Percentiles rank a stretch among this genome's conserved stretches.
phyloP scores from a whole-genome alignment of 352 stramenopile genomes.

The Globisporangium emineosum region DNA sequence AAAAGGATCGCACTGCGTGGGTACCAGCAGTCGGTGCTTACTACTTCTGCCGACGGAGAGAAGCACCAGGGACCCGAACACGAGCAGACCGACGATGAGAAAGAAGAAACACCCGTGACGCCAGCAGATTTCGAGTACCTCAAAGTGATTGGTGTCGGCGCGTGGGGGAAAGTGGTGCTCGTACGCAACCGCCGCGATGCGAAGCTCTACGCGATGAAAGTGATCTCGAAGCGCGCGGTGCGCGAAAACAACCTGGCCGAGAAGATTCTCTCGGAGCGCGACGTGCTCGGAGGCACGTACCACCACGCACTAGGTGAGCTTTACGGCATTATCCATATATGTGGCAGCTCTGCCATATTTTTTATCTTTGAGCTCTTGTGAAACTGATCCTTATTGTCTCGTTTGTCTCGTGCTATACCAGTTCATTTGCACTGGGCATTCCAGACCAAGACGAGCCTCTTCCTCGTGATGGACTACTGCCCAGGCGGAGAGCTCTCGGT shows the following conservation, averaged over 20 bases:
- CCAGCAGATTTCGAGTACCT: conserved; percentile 79
- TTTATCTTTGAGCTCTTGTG: too few species aligned
- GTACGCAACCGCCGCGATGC: conserved; percentile 53
- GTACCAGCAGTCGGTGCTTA: conserved; percentile 8
- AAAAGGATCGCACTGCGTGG: conserved; percentile 86
- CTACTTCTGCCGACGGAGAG: not conserved
- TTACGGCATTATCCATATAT: not conserved
- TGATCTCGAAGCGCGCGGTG: conserved; percentile 56
- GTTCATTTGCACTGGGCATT: conserved; percentile 82
- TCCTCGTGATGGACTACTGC: conserved; percentile 85
- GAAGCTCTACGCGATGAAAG: conserved; percentile 80
- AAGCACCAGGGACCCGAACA: not conserved
- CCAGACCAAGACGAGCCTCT: conserved; percentile 56
- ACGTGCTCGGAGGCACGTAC: conserved; percentile 70
- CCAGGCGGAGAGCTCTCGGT: conserved; percentile 64
- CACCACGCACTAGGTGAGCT: conserved; percentile 53
- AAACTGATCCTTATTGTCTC: not conserved
- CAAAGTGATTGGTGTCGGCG: conserved; percentile 87
- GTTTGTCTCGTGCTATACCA: conserved; percentile 14
- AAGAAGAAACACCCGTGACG: conserved; percentile 21
- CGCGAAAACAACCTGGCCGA: conserved; percentile 47
- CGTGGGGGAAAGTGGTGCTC: conserved; percentile 82
- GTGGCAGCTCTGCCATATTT: not conserved
- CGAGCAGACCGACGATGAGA: not conserved
- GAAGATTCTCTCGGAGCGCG: conserved; percentile 68